A percentile compares a stretch with the other conserved stretches of the same genome.
Conservation (phyloP, 129 eudicot species). For the Flaveria ramosissima region DNA sequence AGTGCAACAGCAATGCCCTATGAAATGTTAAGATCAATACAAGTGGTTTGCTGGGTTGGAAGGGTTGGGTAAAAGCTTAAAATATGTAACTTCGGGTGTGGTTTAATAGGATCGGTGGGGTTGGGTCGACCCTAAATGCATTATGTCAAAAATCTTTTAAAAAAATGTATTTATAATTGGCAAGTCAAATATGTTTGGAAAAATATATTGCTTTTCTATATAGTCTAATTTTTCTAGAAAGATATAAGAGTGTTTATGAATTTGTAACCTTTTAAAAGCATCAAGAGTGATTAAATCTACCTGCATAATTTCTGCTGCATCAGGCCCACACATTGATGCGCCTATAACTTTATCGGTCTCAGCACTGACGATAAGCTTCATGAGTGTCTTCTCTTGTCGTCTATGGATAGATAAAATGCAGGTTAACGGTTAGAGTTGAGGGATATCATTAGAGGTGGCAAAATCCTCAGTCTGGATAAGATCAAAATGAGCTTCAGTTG, state of each 20-base stretch:
- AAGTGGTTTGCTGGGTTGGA: neutral
- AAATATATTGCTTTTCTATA: too few relatives aligned
- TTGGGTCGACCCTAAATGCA: neutral
- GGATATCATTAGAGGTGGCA: neutral
- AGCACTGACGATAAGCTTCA: conserved; percentile 90
- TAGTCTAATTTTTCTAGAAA: too few relatives aligned
- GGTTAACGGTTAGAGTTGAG: neutral
- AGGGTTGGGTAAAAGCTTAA: too few relatives aligned
- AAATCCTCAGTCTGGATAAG: neutral
- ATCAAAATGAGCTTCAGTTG: neutral
- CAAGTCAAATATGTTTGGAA: neutral
- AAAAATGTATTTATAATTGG: neutral
- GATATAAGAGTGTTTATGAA: too few relatives aligned
- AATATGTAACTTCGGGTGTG: neutral
- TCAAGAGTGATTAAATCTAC: conserved; percentile 36
- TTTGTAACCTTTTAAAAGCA: neutral
- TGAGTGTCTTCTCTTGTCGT: conserved; percentile 88
- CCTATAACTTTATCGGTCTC: conserved; percentile 96
- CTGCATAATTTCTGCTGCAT: conserved; percentile 98
- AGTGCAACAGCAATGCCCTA: conserved; percentile 91
- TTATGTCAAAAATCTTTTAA: neutral
- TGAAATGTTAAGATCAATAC: neutral
- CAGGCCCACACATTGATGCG: conserved; percentile 99
- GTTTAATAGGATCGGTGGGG: neutral
- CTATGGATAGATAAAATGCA: conserved; percentile 30